Evolutionary conservation across 495 filamentous ascomycete genomes (phyloP).

Genomic region (Amorphotheca resinae): DNA sequence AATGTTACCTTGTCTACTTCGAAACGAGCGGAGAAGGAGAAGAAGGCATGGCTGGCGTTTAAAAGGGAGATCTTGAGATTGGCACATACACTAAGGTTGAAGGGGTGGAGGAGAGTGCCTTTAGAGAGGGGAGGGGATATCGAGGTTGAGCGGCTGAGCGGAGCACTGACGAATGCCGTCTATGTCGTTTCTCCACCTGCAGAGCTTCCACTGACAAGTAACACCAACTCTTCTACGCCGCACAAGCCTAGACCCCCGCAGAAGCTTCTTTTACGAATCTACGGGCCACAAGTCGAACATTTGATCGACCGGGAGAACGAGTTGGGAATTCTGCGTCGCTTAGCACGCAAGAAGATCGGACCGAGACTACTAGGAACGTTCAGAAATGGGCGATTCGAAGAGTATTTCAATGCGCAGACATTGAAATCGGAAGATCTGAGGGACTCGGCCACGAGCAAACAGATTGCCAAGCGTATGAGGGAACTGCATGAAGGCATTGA

Average conservation of each 20-base stretch:
- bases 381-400: constrained; percentile 89
- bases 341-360: constrained; percentile 85
- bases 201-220: constrained; percentile 30
- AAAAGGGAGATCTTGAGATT: constrained; percentile 84
- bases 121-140: constrained; percentile 61
- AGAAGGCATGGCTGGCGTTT: constrained; percentile 64
- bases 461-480: constrained; percentile 97
- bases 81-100: constrained; percentile 76
- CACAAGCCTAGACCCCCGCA: constrained; percentile 22
- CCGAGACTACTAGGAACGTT: constrained; percentile 91
- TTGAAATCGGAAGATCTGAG: constrained; percentile 68
- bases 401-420: constrained; percentile 74
- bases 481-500: constrained; percentile 93
- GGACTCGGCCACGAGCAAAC: constrained; percentile 67
- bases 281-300: constrained; percentile 91
- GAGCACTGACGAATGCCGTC: constrained; percentile 89
- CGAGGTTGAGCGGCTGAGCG: constrained; percentile 73
- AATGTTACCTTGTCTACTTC: constrained; percentile 24
- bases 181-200: constrained; percentile 82
- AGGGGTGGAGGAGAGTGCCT: constrained; percentile 77
- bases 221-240: constrained; percentile 8
- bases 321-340: constrained; percentile 69
- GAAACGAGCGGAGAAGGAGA: constrained; percentile 46
- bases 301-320: constrained; percentile 90
- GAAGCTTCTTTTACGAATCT: constrained; percentile 84